Conservation (phyloP, 192 early-diverging fungal species). For the Cladochytrium replicatum region DNA sequence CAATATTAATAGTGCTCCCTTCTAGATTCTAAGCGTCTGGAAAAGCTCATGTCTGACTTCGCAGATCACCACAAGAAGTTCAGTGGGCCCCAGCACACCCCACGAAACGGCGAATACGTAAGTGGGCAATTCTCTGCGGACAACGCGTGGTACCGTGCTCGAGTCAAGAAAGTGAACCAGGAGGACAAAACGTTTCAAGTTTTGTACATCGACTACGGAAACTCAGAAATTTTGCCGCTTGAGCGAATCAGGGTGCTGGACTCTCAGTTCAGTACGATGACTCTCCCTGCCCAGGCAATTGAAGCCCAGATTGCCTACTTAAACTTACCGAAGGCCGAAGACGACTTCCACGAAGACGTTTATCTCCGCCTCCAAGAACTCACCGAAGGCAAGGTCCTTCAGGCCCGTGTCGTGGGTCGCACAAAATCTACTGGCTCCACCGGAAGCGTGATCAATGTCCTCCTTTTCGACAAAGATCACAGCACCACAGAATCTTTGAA, state of each 20-base stretch:
- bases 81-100: slow-evolving; percentile 29
- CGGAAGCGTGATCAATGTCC: slow-evolving; percentile 19
- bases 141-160: slow-evolving; percentile 83
- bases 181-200: slow-evolving; percentile 59
- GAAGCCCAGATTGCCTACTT: slow-evolving; percentile 82
- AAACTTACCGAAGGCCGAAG: slow-evolving; percentile 44
- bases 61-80: slow-evolving; percentile 43
- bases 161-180: slow-evolving; percentile 52
- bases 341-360: slow-evolving; percentile 71
- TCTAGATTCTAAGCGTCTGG: slow-evolving; percentile 47
- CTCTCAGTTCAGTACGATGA: slow-evolving; percentile 45
- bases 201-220: slow-evolving; percentile 91
- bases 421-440: slow-evolving; percentile 5
- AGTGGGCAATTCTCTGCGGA: slow-evolving; percentile 83
- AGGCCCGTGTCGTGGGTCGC: slow-evolving; percentile 29
- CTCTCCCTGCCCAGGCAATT: slow-evolving; percentile 61
- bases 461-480: slow-evolving; percentile 22
- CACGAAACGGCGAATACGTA: slow-evolving; percentile 59
- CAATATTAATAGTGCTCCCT: slow-evolving; percentile 39
- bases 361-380: slow-evolving; percentile 60
- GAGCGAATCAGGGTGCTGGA: slow-evolving; percentile 67
- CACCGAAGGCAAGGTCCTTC: slow-evolving; percentile 30
- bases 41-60: slow-evolving; percentile 77
- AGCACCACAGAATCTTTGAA: slow-evolving; percentile 21
- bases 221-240: slow-evolving; percentile 67